A percentile compares a stretch with the other conserved stretches of the same genome.
Conservation (phyloP, 495 filamentous ascomycete species). For the Acidiella bohemica region DNA sequence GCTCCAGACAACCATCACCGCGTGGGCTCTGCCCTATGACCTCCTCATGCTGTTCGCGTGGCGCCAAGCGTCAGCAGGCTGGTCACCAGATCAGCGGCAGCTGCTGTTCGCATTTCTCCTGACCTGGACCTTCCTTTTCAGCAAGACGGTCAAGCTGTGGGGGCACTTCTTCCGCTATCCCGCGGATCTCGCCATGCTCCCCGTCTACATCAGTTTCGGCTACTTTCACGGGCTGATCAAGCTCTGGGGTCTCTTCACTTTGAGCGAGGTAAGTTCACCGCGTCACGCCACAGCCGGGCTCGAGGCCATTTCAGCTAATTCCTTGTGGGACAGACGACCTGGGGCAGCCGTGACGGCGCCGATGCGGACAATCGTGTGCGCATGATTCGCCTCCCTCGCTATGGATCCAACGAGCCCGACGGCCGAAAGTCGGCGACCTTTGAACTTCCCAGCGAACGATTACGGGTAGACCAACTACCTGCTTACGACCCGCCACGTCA, state of each 20-base stretch:
- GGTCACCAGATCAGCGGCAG: conserved; percentile 3
- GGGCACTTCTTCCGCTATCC: conserved; percentile 46
- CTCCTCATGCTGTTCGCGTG: conserved; percentile 31
- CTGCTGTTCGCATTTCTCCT: conserved; percentile 21
- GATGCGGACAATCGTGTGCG: conserved; percentile 47
- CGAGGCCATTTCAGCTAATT: too few species aligned
- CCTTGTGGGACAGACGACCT: conserved; percentile 42
- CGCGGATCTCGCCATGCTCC: conserved; percentile 41
- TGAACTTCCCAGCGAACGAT: conserved; percentile 7
- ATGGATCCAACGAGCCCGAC: conserved; percentile 8
- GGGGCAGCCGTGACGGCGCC: conserved; percentile 55
- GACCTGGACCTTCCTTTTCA: conserved; percentile 32
- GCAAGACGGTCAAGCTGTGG: conserved; percentile 49
- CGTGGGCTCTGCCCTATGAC: conserved; percentile 46
- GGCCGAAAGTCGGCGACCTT: conserved; percentile 15
- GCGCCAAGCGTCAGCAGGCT: conserved; percentile 9
- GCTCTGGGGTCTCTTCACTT: conserved; percentile 45
- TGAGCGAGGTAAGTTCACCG: conserved; percentile 29
- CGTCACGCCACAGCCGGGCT: too few species aligned
- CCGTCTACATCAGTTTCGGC: conserved; percentile 41
- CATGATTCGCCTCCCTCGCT: conserved; percentile 28
- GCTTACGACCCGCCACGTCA: conserved; percentile 17
- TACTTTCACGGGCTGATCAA: conserved; percentile 53
- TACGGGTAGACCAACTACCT: conserved; percentile 14
- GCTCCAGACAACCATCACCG: conserved; percentile 44